A percentile compares a stretch with the other conserved stretches of the same genome.
phyloP scores from a whole-genome alignment of 2,329 filamentous ascomycete species.

The Nectriaceae sp. region DNA sequence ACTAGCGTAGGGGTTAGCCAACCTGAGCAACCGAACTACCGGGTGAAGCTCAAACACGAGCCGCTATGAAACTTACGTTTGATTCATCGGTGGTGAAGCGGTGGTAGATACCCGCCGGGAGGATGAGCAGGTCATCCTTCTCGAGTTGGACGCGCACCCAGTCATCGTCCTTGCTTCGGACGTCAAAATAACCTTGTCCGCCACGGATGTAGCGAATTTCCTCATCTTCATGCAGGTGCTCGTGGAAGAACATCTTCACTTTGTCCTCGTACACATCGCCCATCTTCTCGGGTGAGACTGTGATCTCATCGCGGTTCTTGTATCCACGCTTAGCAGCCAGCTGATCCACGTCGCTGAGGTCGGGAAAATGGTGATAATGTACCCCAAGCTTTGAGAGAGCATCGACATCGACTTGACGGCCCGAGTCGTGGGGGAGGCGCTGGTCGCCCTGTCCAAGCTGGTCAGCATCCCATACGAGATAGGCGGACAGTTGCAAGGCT shows the following conservation, averaged over 20 bases:
- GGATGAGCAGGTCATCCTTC: conserved; percentile 87
- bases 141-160: conserved; percentile 87
- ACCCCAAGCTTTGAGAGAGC: conserved; percentile 78
- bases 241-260: conserved; percentile 89
- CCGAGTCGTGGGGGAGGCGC: conserved; percentile 86
- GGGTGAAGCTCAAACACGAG: background rate
- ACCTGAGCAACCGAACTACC: no score
- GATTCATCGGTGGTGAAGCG: conserved; percentile 91
- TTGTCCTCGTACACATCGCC: conserved; percentile 88
- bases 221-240: conserved; percentile 97
- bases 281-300: conserved; percentile 83
- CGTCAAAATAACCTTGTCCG: conserved; percentile 91
- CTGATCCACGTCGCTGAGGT: conserved; percentile 67
- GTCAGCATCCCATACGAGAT: conserved; percentile 4
- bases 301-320: conserved; percentile 93
- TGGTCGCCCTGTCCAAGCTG: conserved; percentile 76
- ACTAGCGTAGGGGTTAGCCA: conserved; percentile 54
- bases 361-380: conserved; percentile 69
- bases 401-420: conserved; percentile 62
- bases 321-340: conserved; percentile 78
- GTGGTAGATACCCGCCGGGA: conserved; percentile 95
- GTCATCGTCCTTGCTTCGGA: conserved; percentile 76
- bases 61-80: conserved; percentile 60
- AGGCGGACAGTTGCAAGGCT: background rate
- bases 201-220: conserved; percentile 95